Evolutionary conservation across 2,329 filamentous ascomycete species (phyloP), one percentile per base, ranked within the genome.

Genomic region (Chaetomium sp.): DNA sequence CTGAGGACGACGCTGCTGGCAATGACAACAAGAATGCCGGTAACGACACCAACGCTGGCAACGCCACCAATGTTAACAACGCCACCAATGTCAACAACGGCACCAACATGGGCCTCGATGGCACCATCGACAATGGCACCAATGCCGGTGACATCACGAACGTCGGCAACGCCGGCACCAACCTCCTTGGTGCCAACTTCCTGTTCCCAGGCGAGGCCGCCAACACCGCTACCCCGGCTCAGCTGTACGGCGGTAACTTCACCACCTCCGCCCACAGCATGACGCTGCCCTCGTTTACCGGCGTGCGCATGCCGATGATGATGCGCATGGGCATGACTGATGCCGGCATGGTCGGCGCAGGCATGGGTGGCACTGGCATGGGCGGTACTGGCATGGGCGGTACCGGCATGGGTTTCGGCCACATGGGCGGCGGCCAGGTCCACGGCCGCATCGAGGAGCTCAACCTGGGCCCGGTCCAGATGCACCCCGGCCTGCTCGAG

Each of bases 401-500:
- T 6, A 29, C 27, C 3, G 27, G 27, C 27, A 29, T 29, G 27
- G 27, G 3, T 6, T 29, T 29, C 27, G 27, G 3, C 27, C 27
- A 3, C 27, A 6, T 29, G 6, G 27, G 6, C 27, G 6, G 6
- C 27, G 3, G 27, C 3, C 3, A 3, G 3, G 27, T 29, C 27
- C 6, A 6, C 27, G 27, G 27, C 27, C 27, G 27, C 27, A 29
- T 29, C 27, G 27, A 29, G 27, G 27, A 29, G 27, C 27, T 29
- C 3, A 29, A 29, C 27, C 27, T 29, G 27, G 3, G 27, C 27
- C 27, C 27, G 27, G 27, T 62, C n/a, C 60, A 56, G 3, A 31
- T 57, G 42, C 56, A 65, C 25, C 56, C 64, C 0, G 16, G 4
- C 0, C 60, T 47, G 42, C 4, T 53, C 6, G 56, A 29, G 38